phyloP scores from a whole-genome alignment of 2,329 filamentous ascomycete genomes.

The Pseudogymnoascus verrucosus region DNA sequence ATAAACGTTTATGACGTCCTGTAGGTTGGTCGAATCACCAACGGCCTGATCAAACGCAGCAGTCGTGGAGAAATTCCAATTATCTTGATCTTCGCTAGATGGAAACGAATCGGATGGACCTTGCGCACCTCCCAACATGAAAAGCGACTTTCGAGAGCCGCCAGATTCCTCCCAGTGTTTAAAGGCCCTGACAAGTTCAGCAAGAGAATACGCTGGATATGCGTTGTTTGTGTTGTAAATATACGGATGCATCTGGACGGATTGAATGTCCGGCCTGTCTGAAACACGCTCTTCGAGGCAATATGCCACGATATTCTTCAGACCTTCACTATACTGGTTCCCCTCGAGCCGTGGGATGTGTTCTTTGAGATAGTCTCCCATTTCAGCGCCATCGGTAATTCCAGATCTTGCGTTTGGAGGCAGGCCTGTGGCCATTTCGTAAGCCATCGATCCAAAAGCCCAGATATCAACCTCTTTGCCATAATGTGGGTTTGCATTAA shows the following conservation, averaged over 20 bases:
- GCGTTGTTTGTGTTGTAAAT: slow-evolving; percentile 52
- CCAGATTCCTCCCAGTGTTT: slow-evolving; percentile 69
- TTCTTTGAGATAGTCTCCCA: slow-evolving; percentile 49
- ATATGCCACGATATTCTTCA: slow-evolving; percentile 65
- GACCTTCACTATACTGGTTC: slow-evolving; percentile 58
- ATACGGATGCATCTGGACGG: slow-evolving; percentile 63
- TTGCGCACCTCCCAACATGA: slow-evolving; percentile 51
- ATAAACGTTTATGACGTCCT: slow-evolving; percentile 54
- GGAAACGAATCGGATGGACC: slow-evolving; percentile 33
- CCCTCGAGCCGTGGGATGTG: slow-evolving; percentile 63
- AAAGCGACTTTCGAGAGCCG: slow-evolving; percentile 59
- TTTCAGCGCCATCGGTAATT: slow-evolving; percentile 34
- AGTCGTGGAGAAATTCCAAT: slow-evolving; percentile 62
- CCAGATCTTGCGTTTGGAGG: slow-evolving; percentile 60
- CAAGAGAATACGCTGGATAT: slow-evolving; percentile 57
- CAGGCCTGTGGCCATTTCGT: slow-evolving; percentile 70
- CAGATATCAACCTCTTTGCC: slow-evolving; percentile 73
- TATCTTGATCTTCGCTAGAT: slow-evolving; percentile 44
- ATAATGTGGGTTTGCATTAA: slow-evolving; percentile 55
- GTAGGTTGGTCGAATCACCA: slow-evolving; percentile 41
- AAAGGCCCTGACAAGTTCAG: slow-evolving; percentile 62
- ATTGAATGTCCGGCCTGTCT: slow-evolving; percentile 60
- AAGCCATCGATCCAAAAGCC: slow-evolving; percentile 76
- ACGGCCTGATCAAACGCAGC: slow-evolving; percentile 54
- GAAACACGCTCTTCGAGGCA: slow-evolving; percentile 63